A percentile compares a stretch with the other conserved stretches of the same genome.
phyloP scores from a whole-genome alignment of 208 protist genomes.

The Kentomonas sorsogonicus region DNA sequence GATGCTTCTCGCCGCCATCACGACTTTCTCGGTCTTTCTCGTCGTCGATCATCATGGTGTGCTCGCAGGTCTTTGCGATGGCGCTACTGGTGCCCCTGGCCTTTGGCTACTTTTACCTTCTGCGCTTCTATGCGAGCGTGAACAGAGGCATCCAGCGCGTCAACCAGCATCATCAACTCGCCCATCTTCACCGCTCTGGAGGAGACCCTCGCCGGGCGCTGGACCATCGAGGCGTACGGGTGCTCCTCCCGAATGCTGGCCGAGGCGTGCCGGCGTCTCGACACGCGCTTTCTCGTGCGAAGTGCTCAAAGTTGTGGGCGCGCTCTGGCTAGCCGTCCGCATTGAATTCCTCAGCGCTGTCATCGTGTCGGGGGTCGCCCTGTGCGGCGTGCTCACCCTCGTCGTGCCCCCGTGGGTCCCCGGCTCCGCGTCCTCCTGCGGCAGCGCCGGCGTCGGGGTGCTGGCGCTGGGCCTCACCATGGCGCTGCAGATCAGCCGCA shows the following conservation, averaged over 20 bases:
- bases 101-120: conserved; percentile 65
- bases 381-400: conserved; percentile 17
- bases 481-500: conserved; percentile 27
- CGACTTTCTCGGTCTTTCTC: conserved; percentile 16
- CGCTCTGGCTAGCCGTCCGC: conserved; percentile 85
- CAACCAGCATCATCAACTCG: conserved; percentile 62
- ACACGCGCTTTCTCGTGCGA: conserved; percentile 30
- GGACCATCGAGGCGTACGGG: conserved; percentile 75
- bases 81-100: conserved; percentile 31
- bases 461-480: conserved; percentile 60
- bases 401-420: conserved; percentile 14
- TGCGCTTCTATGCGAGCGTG: conserved; percentile 72
- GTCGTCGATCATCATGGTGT: conserved; percentile 13
- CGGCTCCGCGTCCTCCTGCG: too few relatives aligned
- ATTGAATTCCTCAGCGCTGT: conserved; percentile 72
- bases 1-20: conserved; percentile 19
- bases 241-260: conserved; percentile 12
- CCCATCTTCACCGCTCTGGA: conserved; percentile 92
- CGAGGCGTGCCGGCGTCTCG: conserved; percentile 18
- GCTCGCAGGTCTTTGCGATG: conserved; percentile 14
- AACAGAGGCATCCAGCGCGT: conserved; percentile 85
- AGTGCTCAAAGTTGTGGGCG: conserved; percentile 26
- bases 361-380: conserved; percentile 17
- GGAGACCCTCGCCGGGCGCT: conserved; percentile 46
- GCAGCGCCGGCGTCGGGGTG: conserved; percentile 21